phyloP scores from a whole-genome alignment of 441 rosid genomes.

The Brassica hybrid region DNA sequence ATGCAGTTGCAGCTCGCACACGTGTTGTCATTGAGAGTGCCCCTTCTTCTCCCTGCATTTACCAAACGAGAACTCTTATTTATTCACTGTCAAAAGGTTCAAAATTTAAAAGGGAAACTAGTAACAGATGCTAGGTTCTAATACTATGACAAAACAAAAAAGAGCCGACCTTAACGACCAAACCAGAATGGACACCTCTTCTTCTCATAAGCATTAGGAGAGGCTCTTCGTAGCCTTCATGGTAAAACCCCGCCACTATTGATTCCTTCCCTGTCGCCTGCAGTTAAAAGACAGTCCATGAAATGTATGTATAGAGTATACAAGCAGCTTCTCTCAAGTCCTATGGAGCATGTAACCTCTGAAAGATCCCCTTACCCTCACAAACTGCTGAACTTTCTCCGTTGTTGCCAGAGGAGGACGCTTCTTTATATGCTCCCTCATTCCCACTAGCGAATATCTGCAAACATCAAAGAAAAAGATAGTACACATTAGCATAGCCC shows the following conservation, averaged over 20 bases:
- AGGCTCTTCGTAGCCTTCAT: conserved; percentile 89
- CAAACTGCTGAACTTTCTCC: conserved; percentile 91
- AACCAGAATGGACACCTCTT: conserved; percentile 92
- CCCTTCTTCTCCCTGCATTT: conserved; percentile 90
- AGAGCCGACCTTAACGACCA: conserved; percentile 84
- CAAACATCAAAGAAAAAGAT: conserved; percentile 1
- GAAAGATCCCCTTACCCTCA: conserved; percentile 67
- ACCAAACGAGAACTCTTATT: conserved; percentile 24
- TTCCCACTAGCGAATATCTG: conserved; percentile 68
- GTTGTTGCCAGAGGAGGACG: conserved; percentile 97
- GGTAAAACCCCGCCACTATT: conserved; percentile 92
- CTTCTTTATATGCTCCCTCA: conserved; percentile 97
- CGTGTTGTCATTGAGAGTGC: conserved; percentile 96
- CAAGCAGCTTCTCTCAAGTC: conserved; percentile 17
- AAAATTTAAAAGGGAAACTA: conserved; percentile 5
- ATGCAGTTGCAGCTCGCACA: conserved; percentile 63
- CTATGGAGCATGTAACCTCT: background rate
- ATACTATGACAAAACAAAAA: conserved; percentile 25
- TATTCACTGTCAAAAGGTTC: background rate
- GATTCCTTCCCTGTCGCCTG: conserved; percentile 92
- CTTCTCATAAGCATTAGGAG: conserved; percentile 97
- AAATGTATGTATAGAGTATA: background rate
- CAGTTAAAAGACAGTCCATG: conserved; percentile 33
- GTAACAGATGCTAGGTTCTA: background rate
- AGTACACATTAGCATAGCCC: background rate